phyloP scores from a whole-genome alignment of 768 basidiomycete species.

The Suillus subalutaceus region DNA sequence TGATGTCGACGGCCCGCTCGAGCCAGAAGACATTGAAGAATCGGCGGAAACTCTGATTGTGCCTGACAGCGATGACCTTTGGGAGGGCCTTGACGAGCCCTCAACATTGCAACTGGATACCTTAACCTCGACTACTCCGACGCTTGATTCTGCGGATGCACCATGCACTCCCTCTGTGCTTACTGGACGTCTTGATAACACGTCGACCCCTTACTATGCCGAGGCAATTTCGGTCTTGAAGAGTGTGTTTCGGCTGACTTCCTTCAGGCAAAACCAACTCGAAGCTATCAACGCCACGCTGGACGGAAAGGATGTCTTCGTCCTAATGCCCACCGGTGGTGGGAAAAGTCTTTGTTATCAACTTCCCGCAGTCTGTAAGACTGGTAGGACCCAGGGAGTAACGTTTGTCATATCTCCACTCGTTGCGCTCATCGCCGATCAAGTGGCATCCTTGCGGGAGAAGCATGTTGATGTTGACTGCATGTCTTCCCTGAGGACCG shows the following conservation, averaged over 20 bases:
- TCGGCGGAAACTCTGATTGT: constrained; percentile 24
- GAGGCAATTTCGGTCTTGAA: constrained; percentile 36
- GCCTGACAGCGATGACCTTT: constrained; percentile 50
- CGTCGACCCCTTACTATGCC: constrained; percentile 32
- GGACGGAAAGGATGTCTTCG: constrained; percentile 84
- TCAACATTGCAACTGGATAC: constrained; percentile 33
- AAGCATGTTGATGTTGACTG: constrained; percentile 72
- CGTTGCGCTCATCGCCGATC: constrained; percentile 86
- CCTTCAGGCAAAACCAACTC: constrained; percentile 84
- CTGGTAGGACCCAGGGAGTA: constrained; percentile 74
- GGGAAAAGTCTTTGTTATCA: constrained; percentile 90
- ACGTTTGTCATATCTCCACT: constrained; percentile 92
- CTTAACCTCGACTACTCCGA: constrained; percentile 25
- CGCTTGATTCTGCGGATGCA: constrained; percentile 18
- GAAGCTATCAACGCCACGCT: constrained; percentile 84
- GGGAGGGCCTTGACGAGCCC: constrained; percentile 46
- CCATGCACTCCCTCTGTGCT: constrained; percentile 6
- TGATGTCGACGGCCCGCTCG: constrained; percentile 15
- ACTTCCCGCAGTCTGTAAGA: constrained; percentile 82
- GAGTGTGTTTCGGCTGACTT: constrained; percentile 57
- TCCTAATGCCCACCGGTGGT: constrained; percentile 95
- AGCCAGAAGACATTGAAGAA: constrained; percentile 25
- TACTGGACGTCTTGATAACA: constrained; percentile 31
- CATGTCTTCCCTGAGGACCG: constrained; percentile 60
- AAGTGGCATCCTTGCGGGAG: constrained; percentile 66